A percentile compares a stretch with the other conserved stretches of the same genome.
Evolutionary conservation across 768 basidiomycete species (phyloP).

Genomic region (Phylloporus scabripes): DNA sequence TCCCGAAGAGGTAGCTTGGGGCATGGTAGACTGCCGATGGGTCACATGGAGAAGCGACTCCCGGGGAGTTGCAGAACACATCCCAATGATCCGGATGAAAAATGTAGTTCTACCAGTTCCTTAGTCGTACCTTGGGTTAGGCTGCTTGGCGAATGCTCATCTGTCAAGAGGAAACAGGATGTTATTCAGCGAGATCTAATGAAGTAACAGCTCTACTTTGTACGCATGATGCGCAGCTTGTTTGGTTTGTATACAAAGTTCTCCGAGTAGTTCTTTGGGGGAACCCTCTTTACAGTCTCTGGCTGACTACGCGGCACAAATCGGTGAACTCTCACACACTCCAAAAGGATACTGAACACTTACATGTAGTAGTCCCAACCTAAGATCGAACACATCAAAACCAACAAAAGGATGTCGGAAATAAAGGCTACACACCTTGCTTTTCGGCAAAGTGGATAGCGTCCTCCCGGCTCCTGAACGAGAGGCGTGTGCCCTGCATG

Average conservation of each 20-base stretch:
- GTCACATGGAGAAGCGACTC: background rate
- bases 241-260: conserved; percentile 82
- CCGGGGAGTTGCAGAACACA: no score
- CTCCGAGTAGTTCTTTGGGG: conserved; percentile 86
- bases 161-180: background rate
- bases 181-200: conserved; percentile 7
- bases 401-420: background rate
- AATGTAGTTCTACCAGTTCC: background rate
- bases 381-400: conserved; percentile 24
- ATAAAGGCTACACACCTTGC: conserved; percentile 56
- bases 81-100: background rate
- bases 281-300: conserved; percentile 57
- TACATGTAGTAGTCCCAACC: conserved; percentile 94
- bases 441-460: conserved; percentile 96
- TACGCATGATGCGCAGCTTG: conserved; percentile 78
- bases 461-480: conserved; percentile 83
- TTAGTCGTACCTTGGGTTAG: background rate
- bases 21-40: no score
- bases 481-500: conserved; percentile 84
- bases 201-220: conserved; percentile 63
- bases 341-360: conserved; percentile 29
- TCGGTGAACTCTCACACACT: conserved; percentile 3
- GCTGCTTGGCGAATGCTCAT: no score
- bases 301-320: conserved; percentile 42
- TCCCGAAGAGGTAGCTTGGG: no score